Evolutionary conservation across 2,329 filamentous ascomycete species (phyloP).

Genomic region (Cladorrhinum sp.): DNA sequence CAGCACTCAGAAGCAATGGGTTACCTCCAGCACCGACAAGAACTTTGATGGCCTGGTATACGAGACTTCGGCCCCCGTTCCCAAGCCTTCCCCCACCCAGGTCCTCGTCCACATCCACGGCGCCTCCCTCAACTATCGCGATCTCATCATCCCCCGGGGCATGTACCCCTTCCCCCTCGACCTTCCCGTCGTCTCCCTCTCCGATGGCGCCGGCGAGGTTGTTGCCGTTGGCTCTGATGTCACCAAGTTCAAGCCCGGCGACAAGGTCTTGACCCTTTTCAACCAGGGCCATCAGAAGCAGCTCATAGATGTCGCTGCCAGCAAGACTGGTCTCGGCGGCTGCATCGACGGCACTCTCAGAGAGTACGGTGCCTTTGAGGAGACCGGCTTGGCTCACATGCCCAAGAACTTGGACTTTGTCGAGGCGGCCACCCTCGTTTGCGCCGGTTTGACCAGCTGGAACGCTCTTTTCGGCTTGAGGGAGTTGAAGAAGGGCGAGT

Average conservation of each 20-base stretch:
- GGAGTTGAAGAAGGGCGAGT: slow-evolving; percentile 51
- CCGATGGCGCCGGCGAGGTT: slow-evolving; percentile 54
- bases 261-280: slow-evolving; percentile 60
- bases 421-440: slow-evolving; percentile 56
- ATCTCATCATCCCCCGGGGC: slow-evolving; percentile 49
- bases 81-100: slow-evolving; percentile 64
- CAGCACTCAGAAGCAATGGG: slow-evolving; percentile 55
- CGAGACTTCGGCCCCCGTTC: slow-evolving; percentile 48
- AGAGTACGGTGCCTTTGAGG: slow-evolving; percentile 64
- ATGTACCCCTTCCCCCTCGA: slow-evolving; percentile 44
- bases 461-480: slow-evolving; percentile 60
- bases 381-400: slow-evolving; percentile 62
- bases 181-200: slow-evolving; percentile 47
- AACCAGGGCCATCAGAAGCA: slow-evolving; percentile 52
- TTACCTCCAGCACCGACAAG: slow-evolving; percentile 45
- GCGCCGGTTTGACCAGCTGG: slow-evolving; percentile 63
- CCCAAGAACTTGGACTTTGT: slow-evolving; percentile 53
- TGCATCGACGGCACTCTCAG: slow-evolving; percentile 65
- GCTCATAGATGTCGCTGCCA: slow-evolving; percentile 33
- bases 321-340: slow-evolving; percentile 62
- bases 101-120: slow-evolving; percentile 65
- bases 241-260: slow-evolving; percentile 48
- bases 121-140: slow-evolving; percentile 54
- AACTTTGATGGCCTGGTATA: slow-evolving; percentile 60
- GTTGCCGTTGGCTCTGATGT: slow-evolving; percentile 49